These are phyloP conservation scores for Geosmithia putterillii DNA, from an alignment of 2,329 filamentous ascomycete genomes.

Conservation along the genomic window DNA sequence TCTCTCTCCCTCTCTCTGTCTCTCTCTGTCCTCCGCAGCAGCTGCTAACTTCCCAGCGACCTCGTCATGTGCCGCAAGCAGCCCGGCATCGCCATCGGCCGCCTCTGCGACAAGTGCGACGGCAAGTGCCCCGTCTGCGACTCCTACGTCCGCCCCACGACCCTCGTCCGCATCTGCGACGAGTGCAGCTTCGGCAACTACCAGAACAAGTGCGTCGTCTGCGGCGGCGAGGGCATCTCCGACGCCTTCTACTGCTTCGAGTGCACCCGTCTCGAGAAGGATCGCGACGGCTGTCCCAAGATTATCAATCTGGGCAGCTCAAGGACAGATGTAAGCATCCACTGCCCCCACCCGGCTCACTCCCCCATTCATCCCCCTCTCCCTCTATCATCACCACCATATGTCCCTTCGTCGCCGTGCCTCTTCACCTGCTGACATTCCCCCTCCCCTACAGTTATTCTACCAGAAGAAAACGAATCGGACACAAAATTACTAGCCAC, in stretches of 20 bases:
- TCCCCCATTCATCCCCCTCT: constrained; percentile 25
- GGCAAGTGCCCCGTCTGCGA: constrained; percentile 99
- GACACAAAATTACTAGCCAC: constrained; percentile 39
- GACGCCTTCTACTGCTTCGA: constrained; percentile 99
- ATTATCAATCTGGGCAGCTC: constrained; percentile 97
- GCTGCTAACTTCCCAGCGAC: constrained; percentile 60
- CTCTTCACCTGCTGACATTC: constrained; percentile 3
- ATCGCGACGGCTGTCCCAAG: constrained; percentile 94
- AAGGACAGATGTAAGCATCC: constrained; percentile 65
- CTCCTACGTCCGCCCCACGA: constrained; percentile 95
- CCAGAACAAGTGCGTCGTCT: constrained; percentile 99
- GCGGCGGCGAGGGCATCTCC: constrained; percentile 93
- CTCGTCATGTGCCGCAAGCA: constrained; percentile 99
- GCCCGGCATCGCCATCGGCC: constrained; percentile 91
- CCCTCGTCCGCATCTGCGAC: constrained; percentile 95
- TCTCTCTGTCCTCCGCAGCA: constrained; percentile 3
- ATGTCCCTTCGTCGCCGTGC: neutral
- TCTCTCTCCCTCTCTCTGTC: constrained; percentile 2
- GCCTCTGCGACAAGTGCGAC: constrained; percentile 99
- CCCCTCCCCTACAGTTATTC: constrained; percentile 33
- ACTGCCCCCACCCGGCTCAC: neutral
- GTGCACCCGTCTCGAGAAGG: constrained; percentile 92
- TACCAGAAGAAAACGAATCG: constrained; percentile 58
- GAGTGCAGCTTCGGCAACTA: constrained; percentile 99
- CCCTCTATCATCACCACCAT: neutral